Percentiles rank a stretch among this genome's conserved stretches.
Conservation (phyloP, 2,329 filamentous ascomycete species). For the Trichoderma hamatum region DNA sequence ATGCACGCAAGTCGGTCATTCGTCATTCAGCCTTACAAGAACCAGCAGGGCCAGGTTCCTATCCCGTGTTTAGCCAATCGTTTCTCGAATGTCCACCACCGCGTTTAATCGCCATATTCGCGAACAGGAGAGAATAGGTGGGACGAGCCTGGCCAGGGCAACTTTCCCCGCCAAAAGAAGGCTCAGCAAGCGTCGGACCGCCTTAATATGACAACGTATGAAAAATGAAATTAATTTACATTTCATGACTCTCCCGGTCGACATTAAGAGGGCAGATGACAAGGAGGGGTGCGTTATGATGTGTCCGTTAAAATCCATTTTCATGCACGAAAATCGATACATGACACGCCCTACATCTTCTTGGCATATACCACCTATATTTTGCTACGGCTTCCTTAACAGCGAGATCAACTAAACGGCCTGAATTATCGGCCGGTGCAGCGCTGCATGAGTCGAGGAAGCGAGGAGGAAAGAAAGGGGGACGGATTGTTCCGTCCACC, state of each 20-base stretch:
- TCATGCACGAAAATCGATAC: not conserved
- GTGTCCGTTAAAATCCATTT: not conserved
- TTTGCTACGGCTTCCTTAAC: not conserved
- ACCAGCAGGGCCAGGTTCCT: not conserved
- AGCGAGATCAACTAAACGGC: constrained; percentile 9
- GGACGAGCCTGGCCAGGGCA: not conserved
- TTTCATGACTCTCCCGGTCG: not conserved
- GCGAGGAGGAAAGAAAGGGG: not conserved
- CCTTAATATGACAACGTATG: not conserved
- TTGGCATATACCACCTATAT: not conserved
- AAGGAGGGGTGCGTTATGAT: not conserved
- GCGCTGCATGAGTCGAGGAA: constrained; percentile 16
- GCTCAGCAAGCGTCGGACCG: constrained; percentile 2
- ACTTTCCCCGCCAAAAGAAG: constrained; percentile 16
- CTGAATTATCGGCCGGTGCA: constrained; percentile 9
- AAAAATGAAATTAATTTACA: constrained; percentile 12
- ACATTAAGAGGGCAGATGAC: not conserved
- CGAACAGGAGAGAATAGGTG: not conserved
- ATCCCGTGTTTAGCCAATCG: constrained; percentile 2
- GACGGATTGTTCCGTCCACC: constrained; percentile 15
- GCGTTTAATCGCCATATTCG: constrained; percentile 10
- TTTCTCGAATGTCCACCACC: not conserved
- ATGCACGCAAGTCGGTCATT: not conserved
- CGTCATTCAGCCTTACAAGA: constrained; percentile 14
- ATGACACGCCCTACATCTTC: not conserved